Evolutionary conservation across 176 grass and related monocot species (phyloP), one percentile per base, ranked within the genome.

Genomic region (Musa acuminata): DNA sequence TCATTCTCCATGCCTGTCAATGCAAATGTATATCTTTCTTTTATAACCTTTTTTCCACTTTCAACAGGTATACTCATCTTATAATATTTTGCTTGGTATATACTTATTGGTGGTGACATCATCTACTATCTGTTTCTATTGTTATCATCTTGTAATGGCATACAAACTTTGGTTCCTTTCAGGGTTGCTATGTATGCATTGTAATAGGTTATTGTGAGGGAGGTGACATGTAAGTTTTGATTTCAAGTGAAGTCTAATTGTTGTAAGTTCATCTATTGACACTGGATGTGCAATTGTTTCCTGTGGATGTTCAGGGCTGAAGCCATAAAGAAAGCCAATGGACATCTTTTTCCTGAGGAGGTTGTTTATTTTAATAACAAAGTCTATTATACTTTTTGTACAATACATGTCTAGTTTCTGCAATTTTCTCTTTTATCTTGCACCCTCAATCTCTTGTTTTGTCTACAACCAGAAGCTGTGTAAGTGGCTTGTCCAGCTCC

Each of bases 111-210:
- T 60, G 55, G 13, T 58, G 13, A 58, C 26, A 24, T 29, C 64
- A 27, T 35, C 13, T 11, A n/a, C 5, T 21, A 52, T 51, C n/a
- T 22, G 7, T 23, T 5, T 2, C 8, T 17, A 26, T 3, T 20
- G 1, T 55, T 55, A 23, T 25, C 52, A 23, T 73, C 51, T 73
- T 11, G 22, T 14, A 53, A 24, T 55, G 3, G 9, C 6, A 4
- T 51, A 57, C 53, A 29, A 55, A 27, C 63, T 81, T 78, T 81
- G 52, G 76, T 81, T 49, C 71, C 8, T 60, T 67, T 75, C 89
- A 96, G 93, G 93, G 87, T 53, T 96, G 93, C 81, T 92, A 92
- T 75, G 89, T 96, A 55, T 97, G 94, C 83, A 97, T 97, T 52
- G 77, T 97, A 19, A 97, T 97, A 22, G 87, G 87, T 67, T 97